Base-by-base conservation (phyloP, 495 filamentous ascomycete genomes). In the Trichoderma virens region DNA sequence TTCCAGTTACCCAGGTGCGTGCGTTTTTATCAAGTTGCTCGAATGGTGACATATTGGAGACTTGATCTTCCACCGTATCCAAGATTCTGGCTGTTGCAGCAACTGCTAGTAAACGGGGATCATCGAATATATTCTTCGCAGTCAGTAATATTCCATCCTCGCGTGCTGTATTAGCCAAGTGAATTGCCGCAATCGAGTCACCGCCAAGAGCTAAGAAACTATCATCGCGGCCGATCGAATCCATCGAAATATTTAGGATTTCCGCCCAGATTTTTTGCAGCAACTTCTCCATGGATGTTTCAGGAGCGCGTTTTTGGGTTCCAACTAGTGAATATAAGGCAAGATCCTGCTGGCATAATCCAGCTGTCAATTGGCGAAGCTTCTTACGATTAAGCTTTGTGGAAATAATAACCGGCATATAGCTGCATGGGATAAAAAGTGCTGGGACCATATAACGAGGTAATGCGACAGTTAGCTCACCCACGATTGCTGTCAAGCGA, bases 161-260 rank as follows among this genome's bases (percentile, higher is more conserved):
- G 2, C 51, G 23, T 14, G 51, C 51, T 0, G 51, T 25, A 25
- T 25, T 56, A 23, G 30, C 61, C 35, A 62, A 25, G 6, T 45
- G 61, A n/a, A 62, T 62, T 2, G 61, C 61, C 45, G 34, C 30
- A 38, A 62, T 41, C 2, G 61, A 62, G n/a, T 62, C 61, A 13
- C 61, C 61, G 8, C 61, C 61, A 45, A 62, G 61, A 2, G 74
- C 77, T 43, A 88, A 73, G 71, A 90, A 90, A 61, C 76, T 82
- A 66, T 84, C 77, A 11, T 81, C 68, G n/a, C 77, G 59, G 18
- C 74, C 70, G 41, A 87, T 79, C 2, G 61, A 62, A n/a, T 45
- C 61, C 8, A 41, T 23, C 5, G 32, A 14, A 0, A 62, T 8
- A 7, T 25, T 25, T 25, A 62, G 61, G 14, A 43, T 13, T 5